These are phyloP conservation scores for Phoma sp. DNA, from an alignment of 2,329 filamentous ascomycete genomes.

Conservation along the genomic window DNA sequence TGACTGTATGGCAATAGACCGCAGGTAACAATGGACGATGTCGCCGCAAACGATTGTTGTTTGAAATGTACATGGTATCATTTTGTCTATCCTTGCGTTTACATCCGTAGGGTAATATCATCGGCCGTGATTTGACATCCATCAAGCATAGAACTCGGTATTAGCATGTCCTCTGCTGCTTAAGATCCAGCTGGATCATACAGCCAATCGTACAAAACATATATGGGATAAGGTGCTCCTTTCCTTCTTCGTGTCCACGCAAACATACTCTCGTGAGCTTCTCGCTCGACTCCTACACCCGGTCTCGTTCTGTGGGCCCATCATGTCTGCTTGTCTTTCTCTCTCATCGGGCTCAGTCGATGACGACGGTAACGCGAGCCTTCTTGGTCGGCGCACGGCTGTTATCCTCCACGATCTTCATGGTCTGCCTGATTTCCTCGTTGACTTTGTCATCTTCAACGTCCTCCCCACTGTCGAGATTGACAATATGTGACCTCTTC, in stretches of 20 bases:
- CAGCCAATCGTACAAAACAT: neutral
- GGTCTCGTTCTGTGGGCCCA: neutral
- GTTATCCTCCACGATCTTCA: constrained; percentile 13
- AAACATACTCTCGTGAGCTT: neutral
- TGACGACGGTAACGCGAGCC: constrained; percentile 25
- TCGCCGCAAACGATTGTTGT: neutral
- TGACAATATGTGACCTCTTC: constrained; percentile 21
- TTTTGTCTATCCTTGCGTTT: neutral
- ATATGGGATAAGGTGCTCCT: neutral
- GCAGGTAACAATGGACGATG: neutral
- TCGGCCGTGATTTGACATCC: neutral
- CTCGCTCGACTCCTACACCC: neutral
- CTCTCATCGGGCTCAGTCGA: constrained; percentile 18
- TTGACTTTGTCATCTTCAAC: constrained; percentile 24
- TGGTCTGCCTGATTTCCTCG: constrained; percentile 21
- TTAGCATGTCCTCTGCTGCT: neutral
- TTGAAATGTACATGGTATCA: neutral
- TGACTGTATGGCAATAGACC: neutral
- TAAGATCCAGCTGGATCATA: neutral
- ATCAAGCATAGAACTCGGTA: neutral
- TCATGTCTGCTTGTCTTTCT: neutral
- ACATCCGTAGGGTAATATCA: neutral
- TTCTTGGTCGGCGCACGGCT: constrained; percentile 17
- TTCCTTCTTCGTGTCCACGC: neutral
- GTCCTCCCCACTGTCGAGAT: constrained; percentile 23